Evolutionary conservation across 148 eudicot species (phyloP), one percentile per base, ranked within the genome.

Genomic region (Amaranthus cruentus): DNA sequence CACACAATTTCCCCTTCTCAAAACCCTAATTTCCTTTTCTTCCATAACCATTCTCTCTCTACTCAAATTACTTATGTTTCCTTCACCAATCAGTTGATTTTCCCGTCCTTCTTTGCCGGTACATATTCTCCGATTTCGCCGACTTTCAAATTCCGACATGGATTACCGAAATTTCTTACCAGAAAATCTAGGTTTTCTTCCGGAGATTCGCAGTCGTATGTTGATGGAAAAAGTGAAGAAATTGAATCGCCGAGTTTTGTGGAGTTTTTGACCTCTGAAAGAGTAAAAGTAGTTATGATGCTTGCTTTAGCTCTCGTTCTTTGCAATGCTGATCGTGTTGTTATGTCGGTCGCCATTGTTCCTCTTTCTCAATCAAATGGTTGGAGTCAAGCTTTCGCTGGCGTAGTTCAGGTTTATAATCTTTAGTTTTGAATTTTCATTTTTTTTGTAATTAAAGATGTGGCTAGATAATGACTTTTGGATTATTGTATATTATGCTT

Each of bases 271-370:
- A 93, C 96, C 49, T 93, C 98, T 56, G 98, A 93, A 83, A 87
- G 98, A 76, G 91, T 90, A 28, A 93, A 93, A 69, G 98, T 93
- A 15, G 98, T 93, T 78, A 91, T 89, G 52, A 93, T 93, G 98
- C 73, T 93, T 38, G 98, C 88, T 9, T 79, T 93, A 64, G 96
- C 98, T 69, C 80, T 93, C 81, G 93, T 88, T n/a, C 86, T 93
- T 6, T 93, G 98, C 73, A 93, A 90, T 83, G 93, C 93, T 42
- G 98, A 93, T 63, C 91, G 98, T n/a, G 98, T 93, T 71, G 96
- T 93, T 11, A 90, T 93, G 98, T 93, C 98, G 6, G 96, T 93
- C 0, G 96, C 91, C 14, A 90, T 93, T 38, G 96, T 93, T 69
- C 98, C 98, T 60, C 80, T 93, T 55, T 90, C 96, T 9, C 72